Evolutionary conservation across 2,329 filamentous ascomycete species (phyloP).

Genomic region (Oidium heveae): DNA sequence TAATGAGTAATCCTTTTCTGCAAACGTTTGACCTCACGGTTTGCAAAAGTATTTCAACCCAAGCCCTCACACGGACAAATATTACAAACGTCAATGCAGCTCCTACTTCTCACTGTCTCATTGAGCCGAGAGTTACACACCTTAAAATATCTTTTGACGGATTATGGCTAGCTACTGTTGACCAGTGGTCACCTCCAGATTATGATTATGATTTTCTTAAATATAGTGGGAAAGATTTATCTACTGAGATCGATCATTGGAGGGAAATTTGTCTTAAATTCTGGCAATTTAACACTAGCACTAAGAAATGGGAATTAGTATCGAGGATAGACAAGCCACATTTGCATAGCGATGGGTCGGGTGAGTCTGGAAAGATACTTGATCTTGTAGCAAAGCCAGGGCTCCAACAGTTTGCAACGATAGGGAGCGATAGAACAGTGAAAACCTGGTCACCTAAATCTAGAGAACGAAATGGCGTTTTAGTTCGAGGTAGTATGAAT

Average conservation of each 20-base stretch:
- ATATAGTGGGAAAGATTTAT: constrained; percentile 17
- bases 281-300: constrained; percentile 42
- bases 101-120: constrained; percentile 42
- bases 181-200: constrained; percentile 62
- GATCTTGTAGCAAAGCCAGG: constrained; percentile 47
- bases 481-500: constrained; percentile 30
- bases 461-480: constrained; percentile 40
- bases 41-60: constrained; percentile 55
- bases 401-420: constrained; percentile 51
- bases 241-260: constrained; percentile 22
- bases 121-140: constrained; percentile 53
- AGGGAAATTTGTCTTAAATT: constrained; percentile 73
- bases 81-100: constrained; percentile 58
- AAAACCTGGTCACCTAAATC: constrained; percentile 60
- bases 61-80: constrained; percentile 73
- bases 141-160: constrained; percentile 59
- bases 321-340: constrained; percentile 72
- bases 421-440: constrained; percentile 57
- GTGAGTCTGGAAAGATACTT: constrained; percentile 32
- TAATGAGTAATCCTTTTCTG: constrained; percentile 34
- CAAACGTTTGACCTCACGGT: constrained; percentile 73
- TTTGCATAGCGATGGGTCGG: constrained; percentile 24
- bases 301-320: constrained; percentile 44
- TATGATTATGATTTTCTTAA: constrained; percentile 38
- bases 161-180: constrained; percentile 71